Evolutionary conservation across 208 protist genomes (phyloP).

Genomic region (Leishmania guyanensis): DNA sequence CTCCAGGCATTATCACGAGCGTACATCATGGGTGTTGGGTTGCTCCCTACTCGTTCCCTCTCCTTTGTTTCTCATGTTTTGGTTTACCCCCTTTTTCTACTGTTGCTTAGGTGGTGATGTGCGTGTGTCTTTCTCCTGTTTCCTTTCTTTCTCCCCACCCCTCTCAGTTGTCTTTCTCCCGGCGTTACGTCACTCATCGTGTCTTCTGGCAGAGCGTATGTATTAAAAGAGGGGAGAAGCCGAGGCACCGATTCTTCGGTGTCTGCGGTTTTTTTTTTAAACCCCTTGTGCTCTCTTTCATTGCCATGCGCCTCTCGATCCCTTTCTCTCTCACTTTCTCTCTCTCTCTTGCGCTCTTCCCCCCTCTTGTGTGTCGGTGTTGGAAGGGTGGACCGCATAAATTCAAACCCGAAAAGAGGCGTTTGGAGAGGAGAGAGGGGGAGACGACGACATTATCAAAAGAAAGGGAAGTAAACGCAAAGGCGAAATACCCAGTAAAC

Average conservation of each 20-base stretch:
- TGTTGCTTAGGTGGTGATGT: not conserved
- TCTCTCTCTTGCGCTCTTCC: not conserved
- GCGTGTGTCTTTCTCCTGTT: too few relatives aligned
- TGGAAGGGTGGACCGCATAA: not conserved
- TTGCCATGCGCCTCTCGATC: not conserved
- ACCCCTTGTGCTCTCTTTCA: not conserved
- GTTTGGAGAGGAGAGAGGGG: not conserved
- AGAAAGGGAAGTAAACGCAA: not conserved
- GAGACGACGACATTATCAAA: not conserved
- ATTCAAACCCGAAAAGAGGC: not conserved
- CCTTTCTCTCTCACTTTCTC: not conserved
- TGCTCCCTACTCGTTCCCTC: not conserved
- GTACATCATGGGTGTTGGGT: not conserved
- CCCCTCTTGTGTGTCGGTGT: not conserved
- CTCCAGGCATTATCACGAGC: not conserved
- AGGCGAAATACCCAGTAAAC: not conserved
- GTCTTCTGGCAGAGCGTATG: not conserved
- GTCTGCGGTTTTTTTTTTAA: not conserved
- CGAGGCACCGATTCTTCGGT: not conserved
- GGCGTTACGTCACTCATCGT: not conserved
- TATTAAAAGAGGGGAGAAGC: too few relatives aligned
- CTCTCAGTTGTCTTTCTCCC: not conserved
- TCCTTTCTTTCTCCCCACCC: not conserved
- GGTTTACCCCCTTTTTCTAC: not conserved
- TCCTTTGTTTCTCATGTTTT: not conserved